These are phyloP conservation scores for Clitoria ternatea DNA, from an alignment of 306 rosid species.

Conservation along the genomic window DNA sequence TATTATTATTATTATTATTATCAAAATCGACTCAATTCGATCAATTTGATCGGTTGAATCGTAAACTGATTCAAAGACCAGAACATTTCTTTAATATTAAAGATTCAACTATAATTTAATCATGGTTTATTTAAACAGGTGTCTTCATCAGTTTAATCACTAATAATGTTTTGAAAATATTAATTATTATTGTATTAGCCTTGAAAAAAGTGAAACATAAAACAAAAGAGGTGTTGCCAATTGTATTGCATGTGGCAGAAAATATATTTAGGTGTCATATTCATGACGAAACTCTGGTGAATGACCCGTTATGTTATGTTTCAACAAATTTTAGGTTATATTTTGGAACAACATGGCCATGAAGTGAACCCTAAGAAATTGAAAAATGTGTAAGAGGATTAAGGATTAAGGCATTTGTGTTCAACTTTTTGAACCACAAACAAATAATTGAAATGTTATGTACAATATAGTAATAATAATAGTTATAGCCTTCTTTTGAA, in stretches of 20 bases:
- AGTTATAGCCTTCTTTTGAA: too few relatives aligned
- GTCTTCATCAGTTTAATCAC: too few relatives aligned
- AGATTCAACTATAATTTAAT: too few relatives aligned
- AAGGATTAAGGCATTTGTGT: background rate
- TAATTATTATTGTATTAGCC: too few relatives aligned
- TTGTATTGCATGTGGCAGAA: background rate
- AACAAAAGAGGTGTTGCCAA: background rate
- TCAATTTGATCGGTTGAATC: too few relatives aligned
- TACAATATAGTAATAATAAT: background rate
- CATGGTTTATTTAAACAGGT: too few relatives aligned
- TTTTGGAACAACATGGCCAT: background rate
- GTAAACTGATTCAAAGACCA: too few relatives aligned
- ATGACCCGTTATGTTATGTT: background rate
- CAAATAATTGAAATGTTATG: background rate
- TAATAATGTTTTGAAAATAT: too few relatives aligned
- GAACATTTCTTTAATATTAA: too few relatives aligned
- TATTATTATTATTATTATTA: too few relatives aligned
- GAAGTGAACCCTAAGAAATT: background rate
- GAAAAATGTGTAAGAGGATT: background rate
- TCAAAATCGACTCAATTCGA: too few relatives aligned
- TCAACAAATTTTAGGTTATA: background rate
- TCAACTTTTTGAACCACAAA: background rate
- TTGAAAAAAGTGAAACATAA: background rate
- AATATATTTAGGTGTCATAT: background rate
- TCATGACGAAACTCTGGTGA: background rate